These are phyloP conservation scores for Sequoiadendron giganteum DNA, from an alignment of 75 land plant genomes.

Conservation along the genomic window DNA sequence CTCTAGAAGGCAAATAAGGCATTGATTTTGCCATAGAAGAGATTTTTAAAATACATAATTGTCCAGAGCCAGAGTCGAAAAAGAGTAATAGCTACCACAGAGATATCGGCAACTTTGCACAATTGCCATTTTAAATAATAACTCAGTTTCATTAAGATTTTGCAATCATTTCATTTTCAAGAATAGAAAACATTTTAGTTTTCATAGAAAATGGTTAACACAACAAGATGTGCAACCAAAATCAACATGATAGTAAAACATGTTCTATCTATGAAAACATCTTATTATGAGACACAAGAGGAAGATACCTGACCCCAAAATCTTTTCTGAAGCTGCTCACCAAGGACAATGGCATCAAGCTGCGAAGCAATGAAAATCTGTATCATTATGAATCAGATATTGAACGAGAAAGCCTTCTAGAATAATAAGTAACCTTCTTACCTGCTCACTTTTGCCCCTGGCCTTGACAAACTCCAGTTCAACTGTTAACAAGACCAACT, in stretches of 20 bases:
- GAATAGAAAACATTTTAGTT: background rate
- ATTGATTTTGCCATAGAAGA: background rate
- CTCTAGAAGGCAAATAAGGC: background rate
- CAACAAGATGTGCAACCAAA: constrained; percentile 9
- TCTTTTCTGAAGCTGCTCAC: constrained; percentile 54
- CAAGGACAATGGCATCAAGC: constrained; percentile 72
- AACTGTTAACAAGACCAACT: constrained; percentile 66
- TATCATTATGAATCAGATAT: background rate
- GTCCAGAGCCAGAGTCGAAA: background rate
- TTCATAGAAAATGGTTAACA: background rate
- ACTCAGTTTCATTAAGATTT: background rate
- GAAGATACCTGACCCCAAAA: constrained; percentile 61
- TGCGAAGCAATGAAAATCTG: constrained; percentile 15
- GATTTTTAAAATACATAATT: background rate
- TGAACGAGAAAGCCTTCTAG: background rate
- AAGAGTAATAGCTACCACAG: background rate
- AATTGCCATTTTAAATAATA: background rate
- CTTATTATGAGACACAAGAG: background rate
- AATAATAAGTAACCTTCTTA: constrained; percentile 15
- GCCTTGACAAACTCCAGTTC: constrained; percentile 79
- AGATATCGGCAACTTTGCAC: background rate
- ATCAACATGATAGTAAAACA: background rate
- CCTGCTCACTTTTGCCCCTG: constrained; percentile 66
- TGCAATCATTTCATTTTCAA: background rate
- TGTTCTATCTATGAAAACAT: background rate